Evolutionary conservation across 768 basidiomycete genomes (phyloP).

Genomic region (Boletus huronensis): DNA sequence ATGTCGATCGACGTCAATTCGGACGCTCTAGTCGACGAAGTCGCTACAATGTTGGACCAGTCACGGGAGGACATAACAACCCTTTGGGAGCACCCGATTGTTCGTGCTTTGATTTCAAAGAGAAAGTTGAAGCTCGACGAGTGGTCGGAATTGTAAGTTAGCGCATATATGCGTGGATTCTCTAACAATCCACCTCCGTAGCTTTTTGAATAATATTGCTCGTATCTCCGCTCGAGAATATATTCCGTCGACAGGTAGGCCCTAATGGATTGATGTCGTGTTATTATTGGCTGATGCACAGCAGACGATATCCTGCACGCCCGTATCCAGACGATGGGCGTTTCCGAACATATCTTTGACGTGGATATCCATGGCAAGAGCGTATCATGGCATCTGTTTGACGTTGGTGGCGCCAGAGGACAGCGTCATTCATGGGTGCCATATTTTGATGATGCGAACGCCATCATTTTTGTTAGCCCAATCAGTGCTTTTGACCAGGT

Average conservation of each 20-base stretch:
- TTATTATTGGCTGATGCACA: conserved; percentile 26
- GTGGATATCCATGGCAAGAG: conserved; percentile 75
- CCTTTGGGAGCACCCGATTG: conserved; percentile 71
- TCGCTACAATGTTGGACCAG: conserved; percentile 55
- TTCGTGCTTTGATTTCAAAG: conserved; percentile 62
- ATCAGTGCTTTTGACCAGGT: conserved; percentile 80
- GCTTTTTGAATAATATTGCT: conserved; percentile 71
- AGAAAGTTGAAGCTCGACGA: conserved; percentile 77
- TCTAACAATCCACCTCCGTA: conserved; percentile 26
- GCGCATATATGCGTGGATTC: conserved; percentile 23
- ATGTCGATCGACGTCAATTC: conserved; percentile 35
- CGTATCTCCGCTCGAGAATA: conserved; percentile 70
- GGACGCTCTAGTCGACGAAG: conserved; percentile 58
- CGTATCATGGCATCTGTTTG: conserved; percentile 72
- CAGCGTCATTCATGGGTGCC: conserved; percentile 80
- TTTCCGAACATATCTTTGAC: conserved; percentile 80
- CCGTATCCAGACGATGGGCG: conserved; percentile 89
- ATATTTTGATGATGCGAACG: conserved; percentile 61
- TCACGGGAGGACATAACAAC: conserved; percentile 63
- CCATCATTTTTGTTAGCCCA: conserved; percentile 77
- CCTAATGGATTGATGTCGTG: conserved; percentile 14
- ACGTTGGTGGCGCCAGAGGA: conserved; percentile 69
- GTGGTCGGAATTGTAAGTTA: conserved; percentile 82
- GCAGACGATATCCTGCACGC: conserved; percentile 84
- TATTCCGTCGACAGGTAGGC: conserved; percentile 68